These are phyloP conservation scores for Tricholoma matsutake DNA, from an alignment of 768 basidiomycete genomes.

Conservation along the genomic window DNA sequence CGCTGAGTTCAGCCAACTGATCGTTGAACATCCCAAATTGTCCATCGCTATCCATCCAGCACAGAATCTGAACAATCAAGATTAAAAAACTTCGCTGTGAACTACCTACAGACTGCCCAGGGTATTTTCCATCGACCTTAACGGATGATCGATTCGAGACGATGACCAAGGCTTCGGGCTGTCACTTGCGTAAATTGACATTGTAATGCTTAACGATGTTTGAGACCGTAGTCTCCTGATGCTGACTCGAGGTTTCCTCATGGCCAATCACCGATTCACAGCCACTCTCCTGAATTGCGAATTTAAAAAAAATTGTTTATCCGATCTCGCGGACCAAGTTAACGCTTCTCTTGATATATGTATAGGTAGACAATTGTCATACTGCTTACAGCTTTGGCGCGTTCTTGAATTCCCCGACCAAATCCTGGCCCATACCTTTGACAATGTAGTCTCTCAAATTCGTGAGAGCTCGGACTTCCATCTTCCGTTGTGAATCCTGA, in stretches of 20 bases:
- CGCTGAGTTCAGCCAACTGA: conserved; percentile 25
- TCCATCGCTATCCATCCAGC: conserved; percentile 19
- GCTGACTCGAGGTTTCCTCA: background rate
- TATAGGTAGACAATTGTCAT: background rate
- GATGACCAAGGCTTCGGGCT: background rate
- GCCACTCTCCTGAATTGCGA: background rate
- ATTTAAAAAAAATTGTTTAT: background rate
- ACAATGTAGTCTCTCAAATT: conserved; percentile 73
- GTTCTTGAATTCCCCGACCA: conserved; percentile 55
- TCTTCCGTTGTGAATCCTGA: conserved; percentile 72
- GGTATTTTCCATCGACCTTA: background rate
- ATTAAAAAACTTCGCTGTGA: too few relatives aligned
- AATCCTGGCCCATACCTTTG: conserved; percentile 59
- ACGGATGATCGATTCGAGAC: background rate
- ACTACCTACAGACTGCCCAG: background rate
- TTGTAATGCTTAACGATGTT: background rate
- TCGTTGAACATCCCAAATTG: conserved; percentile 29
- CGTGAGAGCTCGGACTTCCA: conserved; percentile 82
- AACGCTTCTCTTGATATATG: background rate
- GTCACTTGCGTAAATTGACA: background rate
- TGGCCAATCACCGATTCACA: background rate
- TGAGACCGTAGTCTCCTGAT: background rate
- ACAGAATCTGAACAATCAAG: background rate
- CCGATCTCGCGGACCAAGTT: background rate
- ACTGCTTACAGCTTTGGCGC: conserved; percentile 13